Base-by-base conservation (phyloP, 2,329 filamentous ascomycete genomes). In the Fusarium mexicanum region DNA sequence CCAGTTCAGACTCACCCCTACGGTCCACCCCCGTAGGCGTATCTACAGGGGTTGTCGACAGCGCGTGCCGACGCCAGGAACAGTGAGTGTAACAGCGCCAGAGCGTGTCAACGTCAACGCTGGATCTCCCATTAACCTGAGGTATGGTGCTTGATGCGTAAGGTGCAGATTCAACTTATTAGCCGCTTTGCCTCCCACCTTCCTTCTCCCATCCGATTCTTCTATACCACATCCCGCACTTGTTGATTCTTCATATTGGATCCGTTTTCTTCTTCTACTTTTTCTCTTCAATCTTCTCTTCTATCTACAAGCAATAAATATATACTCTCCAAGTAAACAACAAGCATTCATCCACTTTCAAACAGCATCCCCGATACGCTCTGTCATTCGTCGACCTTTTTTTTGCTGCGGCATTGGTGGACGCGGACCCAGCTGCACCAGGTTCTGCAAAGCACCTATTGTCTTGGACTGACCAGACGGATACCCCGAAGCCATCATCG, bases 401-500 rank as follows among this genome's bases (percentile, higher is more conserved):
- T 29, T 35, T 46, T 69, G 38, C 70, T 64, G 59, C 69, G 61
- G 71, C 65, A 68, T 72, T 67, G 64, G 67, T 67, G 68, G 74
- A 55, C 73, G 67, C 69, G 66, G 75, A 35, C 72, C 74, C 74
- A 77, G 71, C 73, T 72, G 73, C 72, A 73, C 67, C 64, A 73
- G 73, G 71, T 74, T 77, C 73, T 72, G 72, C 73, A 76, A 20
- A 50, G 61, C 62, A 65, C 53, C 54, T 31, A 44, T 55, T 68
- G 47, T 59, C 59, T 64, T 70, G 63, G 53, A 63, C 22, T 63
- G 59, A 68, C 73, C 67, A 75, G 62, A 75, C 77, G 74, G 76
- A 71, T 61, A 66, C 61, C 66, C 76, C 75, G 77, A 78, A 74
- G 67, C 69, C 64, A 72, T 80, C 66, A 72, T 80, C 67, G 75